Evolutionary conservation across 2,329 filamentous ascomycete genomes (phyloP).

Genomic region (Fusarium guadeloupense): DNA sequence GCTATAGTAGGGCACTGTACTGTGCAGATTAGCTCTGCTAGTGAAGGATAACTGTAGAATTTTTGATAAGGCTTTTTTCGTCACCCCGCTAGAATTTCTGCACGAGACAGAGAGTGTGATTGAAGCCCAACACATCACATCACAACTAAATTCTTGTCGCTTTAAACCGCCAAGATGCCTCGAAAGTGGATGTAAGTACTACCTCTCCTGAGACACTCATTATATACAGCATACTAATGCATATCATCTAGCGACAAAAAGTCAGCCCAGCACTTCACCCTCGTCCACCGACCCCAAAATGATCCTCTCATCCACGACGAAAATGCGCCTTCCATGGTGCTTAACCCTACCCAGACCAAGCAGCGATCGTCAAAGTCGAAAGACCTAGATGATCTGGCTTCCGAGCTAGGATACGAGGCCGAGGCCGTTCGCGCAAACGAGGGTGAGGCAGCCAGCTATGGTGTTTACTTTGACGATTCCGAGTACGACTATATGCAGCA

Average conservation of each 20-base stretch:
- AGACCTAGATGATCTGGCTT: conserved; percentile 77
- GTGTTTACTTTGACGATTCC: conserved; percentile 93
- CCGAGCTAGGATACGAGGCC: conserved; percentile 75
- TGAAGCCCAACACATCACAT: conserved; percentile 40
- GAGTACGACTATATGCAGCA: conserved; percentile 99
- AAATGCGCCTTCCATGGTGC: conserved; percentile 87
- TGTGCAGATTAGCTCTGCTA: conserved; percentile 41
- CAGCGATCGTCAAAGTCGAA: conserved; percentile 61
- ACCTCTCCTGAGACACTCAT: too few species aligned
- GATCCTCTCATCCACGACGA: conserved; percentile 96
- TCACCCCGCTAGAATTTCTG: conserved; percentile 47
- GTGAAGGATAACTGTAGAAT: conserved; percentile 41
- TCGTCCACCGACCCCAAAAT: conserved; percentile 96
- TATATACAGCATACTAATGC: conserved; percentile 14
- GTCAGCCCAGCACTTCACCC: conserved; percentile 88
- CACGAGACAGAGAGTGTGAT: conserved; percentile 40
- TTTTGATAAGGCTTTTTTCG: conserved; percentile 45
- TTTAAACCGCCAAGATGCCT: conserved; percentile 64
- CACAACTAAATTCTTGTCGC: conserved; percentile 22
- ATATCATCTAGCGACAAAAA: conserved; percentile 74
- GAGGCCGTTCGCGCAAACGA: conserved; percentile 82
- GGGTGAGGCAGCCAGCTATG: conserved; percentile 93
- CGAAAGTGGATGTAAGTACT: conserved; percentile 28
- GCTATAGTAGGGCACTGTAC: conserved; percentile 13
- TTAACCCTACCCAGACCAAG: conserved; percentile 71